Conservation (phyloP, 768 basidiomycete species). For the Auricularia heimuer region DNA sequence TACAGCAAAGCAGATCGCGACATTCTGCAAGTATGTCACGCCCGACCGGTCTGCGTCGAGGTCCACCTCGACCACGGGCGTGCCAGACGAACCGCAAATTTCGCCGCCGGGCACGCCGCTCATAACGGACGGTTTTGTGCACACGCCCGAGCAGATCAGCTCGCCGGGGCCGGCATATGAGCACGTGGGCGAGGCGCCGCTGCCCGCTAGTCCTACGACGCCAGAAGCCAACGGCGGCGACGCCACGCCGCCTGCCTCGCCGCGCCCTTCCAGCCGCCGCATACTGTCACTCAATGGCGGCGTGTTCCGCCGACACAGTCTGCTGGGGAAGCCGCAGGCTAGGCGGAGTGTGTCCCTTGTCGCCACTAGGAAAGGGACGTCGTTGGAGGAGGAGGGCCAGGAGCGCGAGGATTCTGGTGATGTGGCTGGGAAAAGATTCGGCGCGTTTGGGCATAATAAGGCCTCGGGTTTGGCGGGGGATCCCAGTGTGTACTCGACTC, state of each 20-base stretch:
- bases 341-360: not conserved
- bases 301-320: not conserved
- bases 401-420: slow-evolving; percentile 5
- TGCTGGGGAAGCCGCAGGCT: not conserved
- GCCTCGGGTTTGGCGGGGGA: slow-evolving; percentile 47
- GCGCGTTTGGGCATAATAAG: slow-evolving; percentile 1
- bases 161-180: not conserved
- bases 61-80: not conserved
- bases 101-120: not conserved
- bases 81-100: no score
- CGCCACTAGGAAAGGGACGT: not conserved
- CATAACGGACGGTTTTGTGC: not conserved
- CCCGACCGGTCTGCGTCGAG: slow-evolving; percentile 2
- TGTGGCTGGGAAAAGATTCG: slow-evolving; percentile 10
- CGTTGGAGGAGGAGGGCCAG: not conserved
- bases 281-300: not conserved
- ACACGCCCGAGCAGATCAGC: not conserved
- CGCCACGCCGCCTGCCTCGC: not conserved
- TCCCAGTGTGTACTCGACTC: slow-evolving; percentile 37
- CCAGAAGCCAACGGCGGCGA: not conserved
- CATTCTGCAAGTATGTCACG: slow-evolving; percentile 17
- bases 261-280: not conserved
- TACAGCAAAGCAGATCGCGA: slow-evolving; percentile 11
- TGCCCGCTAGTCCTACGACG: not conserved
- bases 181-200: not conserved